These are phyloP conservation scores for Eurotiales sp. DNA, from an alignment of 2,329 filamentous ascomycete genomes.

Conservation along the genomic window DNA sequence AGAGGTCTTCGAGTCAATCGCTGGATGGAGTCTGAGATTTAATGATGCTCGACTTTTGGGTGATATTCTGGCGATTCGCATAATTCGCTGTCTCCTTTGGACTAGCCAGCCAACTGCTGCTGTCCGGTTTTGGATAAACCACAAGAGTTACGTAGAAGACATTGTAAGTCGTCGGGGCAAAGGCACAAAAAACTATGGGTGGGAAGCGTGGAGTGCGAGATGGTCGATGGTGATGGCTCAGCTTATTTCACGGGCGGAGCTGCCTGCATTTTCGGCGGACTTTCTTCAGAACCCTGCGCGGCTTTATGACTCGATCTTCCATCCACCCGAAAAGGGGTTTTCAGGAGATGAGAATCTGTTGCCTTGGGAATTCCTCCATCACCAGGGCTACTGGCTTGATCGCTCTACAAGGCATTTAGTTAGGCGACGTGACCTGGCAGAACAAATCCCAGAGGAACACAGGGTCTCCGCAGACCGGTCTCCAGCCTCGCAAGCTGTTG, in stretches of 20 bases:
- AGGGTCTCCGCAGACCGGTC: conserved; percentile 53
- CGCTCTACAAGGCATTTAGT: conserved; percentile 52
- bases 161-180: conserved; percentile 79
- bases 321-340: conserved; percentile 50
- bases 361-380: conserved; percentile 59
- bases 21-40: conserved; percentile 85
- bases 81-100: conserved; percentile 79
- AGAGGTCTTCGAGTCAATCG: conserved; percentile 83
- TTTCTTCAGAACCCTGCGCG: conserved; percentile 21
- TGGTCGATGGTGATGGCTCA: conserved; percentile 62
- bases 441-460: conserved; percentile 58
- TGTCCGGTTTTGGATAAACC: conserved; percentile 73
- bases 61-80: conserved; percentile 75
- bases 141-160: conserved; percentile 69
- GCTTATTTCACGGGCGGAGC: conserved; percentile 51
- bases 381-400: conserved; percentile 60
- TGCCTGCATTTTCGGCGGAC: conserved; percentile 43
- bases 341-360: conserved; percentile 47
- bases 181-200: conserved; percentile 84
- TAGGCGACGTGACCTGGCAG: conserved; percentile 48
- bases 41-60: conserved; percentile 87
- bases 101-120: conserved; percentile 73
- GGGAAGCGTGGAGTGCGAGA: conserved; percentile 87
- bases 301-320: conserved; percentile 38
- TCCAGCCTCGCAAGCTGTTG: conserved; percentile 53